Evolutionary conservation across 768 basidiomycete genomes (phyloP), one percentile per base, ranked within the genome.

Genomic region (Lentinula sp.): DNA sequence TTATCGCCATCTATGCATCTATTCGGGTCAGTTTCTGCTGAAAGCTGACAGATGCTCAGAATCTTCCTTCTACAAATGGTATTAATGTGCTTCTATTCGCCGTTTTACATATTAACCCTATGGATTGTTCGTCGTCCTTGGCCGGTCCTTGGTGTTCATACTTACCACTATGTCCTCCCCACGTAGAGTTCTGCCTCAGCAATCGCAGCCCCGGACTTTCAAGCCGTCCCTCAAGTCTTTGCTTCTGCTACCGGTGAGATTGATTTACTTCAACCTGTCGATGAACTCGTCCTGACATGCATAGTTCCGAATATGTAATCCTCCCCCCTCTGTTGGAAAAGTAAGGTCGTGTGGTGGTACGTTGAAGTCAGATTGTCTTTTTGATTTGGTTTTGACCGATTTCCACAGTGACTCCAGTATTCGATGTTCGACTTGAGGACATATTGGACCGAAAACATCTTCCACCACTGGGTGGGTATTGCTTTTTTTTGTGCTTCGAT

Each of bases 391-490:
- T 48, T 20, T 49, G 43, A 45, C 23, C 13, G 35, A 18, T 9
- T 35, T 54, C 60, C 60, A 66, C 69, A 82, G 81, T 90, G 45
- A 88, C 86, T 0, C 89, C 90, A 7, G 71, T 88, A 41, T 81
- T 87, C 66, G 74, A 85, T 60, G 81, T 92, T 62, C 79, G 80
- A 32, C 79, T 93, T 23, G 87, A 91, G 49, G 91, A 92, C 69
- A 81, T 93, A 2, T 77, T 93, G 61, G 81, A 89, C 53, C 79
- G 88, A 63, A 86, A 85, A 60, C 90, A 93, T 70, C 79, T 93
- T 0, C 91, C 91, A 0, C 91, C 91, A 6, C 80, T 93, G 10
- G 89, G 84, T 83, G 39, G 32, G 73, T 68, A 16, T 63, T 62
- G 6, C 41, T 16, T 28, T 46, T 33, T n/a, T 54, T 23, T 64